These are phyloP conservation scores for Triadica sebifera DNA, from an alignment of 345 rosid species.

Conservation along the genomic window DNA sequence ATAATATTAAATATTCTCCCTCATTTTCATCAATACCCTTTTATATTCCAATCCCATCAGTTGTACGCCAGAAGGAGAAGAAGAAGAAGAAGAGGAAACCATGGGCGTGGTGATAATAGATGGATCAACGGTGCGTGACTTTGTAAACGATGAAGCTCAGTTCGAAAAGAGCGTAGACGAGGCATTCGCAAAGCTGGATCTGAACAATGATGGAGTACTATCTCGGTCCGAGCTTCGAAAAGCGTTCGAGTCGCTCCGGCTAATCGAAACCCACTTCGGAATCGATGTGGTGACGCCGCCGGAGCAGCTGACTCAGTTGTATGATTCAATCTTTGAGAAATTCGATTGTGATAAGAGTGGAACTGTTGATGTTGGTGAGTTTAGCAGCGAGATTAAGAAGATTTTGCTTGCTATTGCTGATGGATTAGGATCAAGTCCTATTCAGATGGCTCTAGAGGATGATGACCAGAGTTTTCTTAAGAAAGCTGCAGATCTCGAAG, in stretches of 20 bases:
- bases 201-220: conserved; percentile 68
- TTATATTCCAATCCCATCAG: background rate
- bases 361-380: conserved; percentile 52
- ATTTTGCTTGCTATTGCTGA: conserved; percentile 76
- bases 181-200: conserved; percentile 44
- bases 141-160: conserved; percentile 48
- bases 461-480: conserved; percentile 48
- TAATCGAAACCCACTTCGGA: conserved; percentile 62
- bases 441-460: conserved; percentile 67
- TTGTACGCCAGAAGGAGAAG: background rate
- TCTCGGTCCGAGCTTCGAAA: conserved; percentile 59
- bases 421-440: conserved; percentile 62
- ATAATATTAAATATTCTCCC: no score
- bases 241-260: conserved; percentile 63
- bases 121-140: conserved; percentile 63
- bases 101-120: conserved; percentile 74
- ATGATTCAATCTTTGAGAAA: conserved; percentile 65
- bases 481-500: conserved; percentile 78
- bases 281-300: conserved; percentile 50
- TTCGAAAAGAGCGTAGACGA: conserved; percentile 53
- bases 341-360: conserved; percentile 62
- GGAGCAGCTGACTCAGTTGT: conserved; percentile 50
- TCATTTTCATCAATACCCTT: no score
- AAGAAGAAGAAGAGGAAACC: background rate
- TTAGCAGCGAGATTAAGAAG: conserved; percentile 60